phyloP scores from a whole-genome alignment of 1,284 basidiomycete species.

The Cryptococcus hybrid region DNA sequence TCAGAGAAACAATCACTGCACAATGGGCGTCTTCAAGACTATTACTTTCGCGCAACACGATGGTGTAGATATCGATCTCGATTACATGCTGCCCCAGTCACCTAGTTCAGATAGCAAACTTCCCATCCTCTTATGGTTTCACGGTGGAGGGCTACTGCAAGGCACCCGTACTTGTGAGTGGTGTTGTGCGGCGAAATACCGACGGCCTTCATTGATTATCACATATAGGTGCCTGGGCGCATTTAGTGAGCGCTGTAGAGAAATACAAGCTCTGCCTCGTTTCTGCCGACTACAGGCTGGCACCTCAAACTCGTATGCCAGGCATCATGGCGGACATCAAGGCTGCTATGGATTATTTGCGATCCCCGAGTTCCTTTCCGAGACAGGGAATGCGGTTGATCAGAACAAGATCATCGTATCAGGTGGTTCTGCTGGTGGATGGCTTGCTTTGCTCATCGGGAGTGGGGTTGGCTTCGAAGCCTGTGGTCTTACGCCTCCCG shows the following conservation, averaged over 20 bases:
- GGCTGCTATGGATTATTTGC: constrained; percentile 8
- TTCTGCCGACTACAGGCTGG: constrained; percentile 15
- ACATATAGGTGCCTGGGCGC: constrained; percentile 5
- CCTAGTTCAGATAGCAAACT: too few species aligned
- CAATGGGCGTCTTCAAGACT: too few species aligned
- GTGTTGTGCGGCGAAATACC: too few species aligned
- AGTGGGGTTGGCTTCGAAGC: constrained; percentile 10
- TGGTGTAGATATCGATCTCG: too few species aligned
- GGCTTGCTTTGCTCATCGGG: constrained; percentile 12
- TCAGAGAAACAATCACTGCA: too few species aligned
- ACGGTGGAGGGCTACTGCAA: too few species aligned
- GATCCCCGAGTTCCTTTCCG: constrained; percentile 4
- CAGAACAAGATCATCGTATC: constrained; percentile 11
- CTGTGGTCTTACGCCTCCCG: constrained; percentile 4
- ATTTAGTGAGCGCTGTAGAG: constrained; percentile 3
- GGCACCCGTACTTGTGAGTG: too few species aligned
- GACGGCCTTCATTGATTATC: neutral
- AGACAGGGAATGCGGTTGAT: constrained; percentile 4
- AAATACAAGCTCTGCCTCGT: constrained; percentile 13
- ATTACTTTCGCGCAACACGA: too few species aligned
- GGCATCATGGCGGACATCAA: constrained; percentile 10
- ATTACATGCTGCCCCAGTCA: too few species aligned
- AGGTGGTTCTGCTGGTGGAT: constrained; percentile 14
- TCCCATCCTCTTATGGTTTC: too few species aligned
- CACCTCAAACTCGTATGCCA: constrained; percentile 16